Conservation (phyloP, 768 basidiomycete genomes). For the Tricholoma hemisulphureum region DNA sequence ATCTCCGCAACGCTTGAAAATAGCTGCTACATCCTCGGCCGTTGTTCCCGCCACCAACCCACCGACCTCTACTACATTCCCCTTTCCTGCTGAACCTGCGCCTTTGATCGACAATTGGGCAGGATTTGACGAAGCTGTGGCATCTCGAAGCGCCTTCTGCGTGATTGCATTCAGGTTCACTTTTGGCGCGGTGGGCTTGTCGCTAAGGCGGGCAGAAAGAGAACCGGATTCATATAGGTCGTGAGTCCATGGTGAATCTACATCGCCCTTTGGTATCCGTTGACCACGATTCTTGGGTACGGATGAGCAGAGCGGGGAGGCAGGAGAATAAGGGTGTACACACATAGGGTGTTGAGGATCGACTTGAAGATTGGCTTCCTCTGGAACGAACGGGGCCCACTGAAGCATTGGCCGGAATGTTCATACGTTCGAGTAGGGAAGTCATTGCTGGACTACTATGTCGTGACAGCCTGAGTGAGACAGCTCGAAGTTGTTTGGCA, state of each 20-base stretch:
- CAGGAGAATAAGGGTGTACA: constrained; percentile 31
- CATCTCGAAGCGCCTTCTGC: constrained; percentile 65
- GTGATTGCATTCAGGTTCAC: constrained; percentile 50
- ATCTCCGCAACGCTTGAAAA: constrained; percentile 77
- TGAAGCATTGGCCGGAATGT: constrained; percentile 36
- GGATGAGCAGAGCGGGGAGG: constrained; percentile 17
- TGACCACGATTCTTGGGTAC: constrained; percentile 45
- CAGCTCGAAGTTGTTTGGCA: not conserved
- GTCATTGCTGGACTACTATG: constrained; percentile 41
- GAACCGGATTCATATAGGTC: constrained; percentile 66
- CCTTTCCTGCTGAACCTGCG: constrained; percentile 46
- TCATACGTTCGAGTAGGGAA: constrained; percentile 61
- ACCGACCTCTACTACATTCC: constrained; percentile 73
- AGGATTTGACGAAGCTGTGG: constrained; percentile 35
- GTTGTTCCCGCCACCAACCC: constrained; percentile 77
- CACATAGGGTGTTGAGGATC: constrained; percentile 54
- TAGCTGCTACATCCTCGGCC: constrained; percentile 80
- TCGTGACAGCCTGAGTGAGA: not conserved
- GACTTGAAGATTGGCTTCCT: constrained; percentile 26
- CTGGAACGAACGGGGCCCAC: constrained; percentile 49
- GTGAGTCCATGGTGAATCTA: constrained; percentile 68
- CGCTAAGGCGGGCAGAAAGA: constrained; percentile 56
- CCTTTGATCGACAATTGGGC: constrained; percentile 62
- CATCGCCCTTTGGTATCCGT: constrained; percentile 62
- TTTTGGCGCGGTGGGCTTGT: constrained; percentile 46